Evolutionary conservation across 768 basidiomycete species (phyloP), one percentile per base, ranked within the genome.

Genomic region (Rhizopogon rudus): DNA sequence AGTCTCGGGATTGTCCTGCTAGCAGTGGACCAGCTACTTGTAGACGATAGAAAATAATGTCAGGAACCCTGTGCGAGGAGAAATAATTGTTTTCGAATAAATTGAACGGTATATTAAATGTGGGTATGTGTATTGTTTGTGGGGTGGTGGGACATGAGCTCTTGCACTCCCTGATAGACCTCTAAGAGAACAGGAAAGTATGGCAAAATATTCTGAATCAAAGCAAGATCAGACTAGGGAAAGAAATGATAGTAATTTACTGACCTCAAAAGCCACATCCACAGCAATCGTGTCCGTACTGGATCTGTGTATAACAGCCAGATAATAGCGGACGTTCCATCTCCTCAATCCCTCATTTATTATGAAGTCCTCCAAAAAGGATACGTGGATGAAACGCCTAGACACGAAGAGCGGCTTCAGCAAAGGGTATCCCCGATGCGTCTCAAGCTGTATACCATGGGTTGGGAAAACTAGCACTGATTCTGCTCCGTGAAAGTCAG

Each of bases 401-500:
- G 71, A 65, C 6, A 57, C 65, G 44, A 57, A 66, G 14, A 73
- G 55, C 14, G 71, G 63, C 1, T 62, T 56, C 3, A 69, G 17
- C 13, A 67, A 65, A 9, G 77, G 77, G 33, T 84, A 65, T 1
- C 88, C 90, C 52, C 79, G 73, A 67, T 82, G 81, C 0, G 82
- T 85, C 66, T 91, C 88, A 3, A 92, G 68, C 63, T 92, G 91
- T 41, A 93, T 73, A 10, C 90, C 90, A 52, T 87, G 81, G 1
- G 76, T 72, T 7, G 85, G 84, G 44, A 91, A 66, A 39, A 87
- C 73, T 42, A 90, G 67, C 4, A 91, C 71, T 17, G 87, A 89
- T 71, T 92, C 90, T 91, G 58, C 50, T 43, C 41, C 41, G n/a
- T 42, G 46, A 52, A 53, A 33, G 39, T 22, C 40, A 56, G 53